Evolutionary conservation across 495 filamentous ascomycete genomes (phyloP).

Genomic region (Diplogelasinospora grovesii): DNA sequence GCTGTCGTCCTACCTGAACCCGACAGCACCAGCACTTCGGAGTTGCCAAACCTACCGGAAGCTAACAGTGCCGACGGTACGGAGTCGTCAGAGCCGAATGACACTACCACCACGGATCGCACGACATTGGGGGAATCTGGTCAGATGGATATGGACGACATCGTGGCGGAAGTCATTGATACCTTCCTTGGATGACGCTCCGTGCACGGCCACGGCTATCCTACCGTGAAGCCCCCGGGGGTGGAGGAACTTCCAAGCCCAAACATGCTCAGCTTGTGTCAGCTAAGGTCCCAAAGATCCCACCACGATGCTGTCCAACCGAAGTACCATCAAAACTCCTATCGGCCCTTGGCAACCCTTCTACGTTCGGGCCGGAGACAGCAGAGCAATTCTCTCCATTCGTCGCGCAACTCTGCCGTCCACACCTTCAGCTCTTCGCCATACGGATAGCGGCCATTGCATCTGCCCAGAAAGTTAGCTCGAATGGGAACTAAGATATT

Average conservation of each 20-base stretch:
- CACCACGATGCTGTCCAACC: background rate
- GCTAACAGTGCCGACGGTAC: too few relatives aligned
- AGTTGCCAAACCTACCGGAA: too few relatives aligned
- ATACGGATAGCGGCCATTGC: background rate
- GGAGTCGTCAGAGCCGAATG: too few relatives aligned
- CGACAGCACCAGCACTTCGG: conserved; percentile 2
- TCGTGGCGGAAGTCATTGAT: too few relatives aligned
- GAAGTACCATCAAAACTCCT: too few relatives aligned
- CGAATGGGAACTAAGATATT: background rate
- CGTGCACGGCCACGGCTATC: conserved; percentile 4
- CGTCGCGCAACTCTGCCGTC: too few relatives aligned
- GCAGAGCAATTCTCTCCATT: too few relatives aligned
- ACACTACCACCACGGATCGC: too few relatives aligned
- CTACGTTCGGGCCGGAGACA: too few relatives aligned
- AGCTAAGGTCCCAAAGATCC: conserved; percentile 3
- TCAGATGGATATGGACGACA: too few relatives aligned
- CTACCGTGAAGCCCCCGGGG: conserved; percentile 1
- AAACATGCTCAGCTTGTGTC: conserved; percentile 3
- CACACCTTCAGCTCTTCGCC: background rate
- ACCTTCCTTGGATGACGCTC: conserved; percentile 5
- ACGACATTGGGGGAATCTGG: too few relatives aligned
- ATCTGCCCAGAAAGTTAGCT: background rate
- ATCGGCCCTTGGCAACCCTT: too few relatives aligned
- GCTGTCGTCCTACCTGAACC: conserved; percentile 1
- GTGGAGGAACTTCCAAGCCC: conserved; percentile 2